Conservation (phyloP, 2,329 filamentous ascomycete genomes). For the Fusarium begoniae region DNA sequence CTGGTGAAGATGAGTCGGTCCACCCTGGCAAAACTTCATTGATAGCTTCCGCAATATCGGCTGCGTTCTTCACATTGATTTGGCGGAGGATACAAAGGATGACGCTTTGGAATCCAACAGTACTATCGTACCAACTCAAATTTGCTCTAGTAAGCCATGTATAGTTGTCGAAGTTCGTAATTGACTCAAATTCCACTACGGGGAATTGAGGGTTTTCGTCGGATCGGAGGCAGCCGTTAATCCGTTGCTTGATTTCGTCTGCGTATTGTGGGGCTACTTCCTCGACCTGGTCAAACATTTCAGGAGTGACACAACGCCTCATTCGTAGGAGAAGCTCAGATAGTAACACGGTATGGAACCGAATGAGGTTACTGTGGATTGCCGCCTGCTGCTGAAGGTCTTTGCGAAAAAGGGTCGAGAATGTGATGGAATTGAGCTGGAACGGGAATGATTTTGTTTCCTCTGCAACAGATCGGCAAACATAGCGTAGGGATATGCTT, state of each 20-base stretch:
- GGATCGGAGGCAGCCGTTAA: too few species aligned
- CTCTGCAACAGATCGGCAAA: not conserved
- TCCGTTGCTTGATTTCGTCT: accelerated
- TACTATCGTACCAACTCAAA: accelerated
- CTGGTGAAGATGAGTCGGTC: not conserved
- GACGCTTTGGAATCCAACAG: not conserved
- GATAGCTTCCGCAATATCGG: not conserved
- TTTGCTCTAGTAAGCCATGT: accelerated
- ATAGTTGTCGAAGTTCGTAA: accelerated
- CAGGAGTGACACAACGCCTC: accelerated
- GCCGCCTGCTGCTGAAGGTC: not conserved
- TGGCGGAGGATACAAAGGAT: not conserved
- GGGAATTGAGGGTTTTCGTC: too few species aligned
- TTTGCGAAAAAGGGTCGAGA: not conserved
- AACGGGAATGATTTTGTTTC: not conserved
- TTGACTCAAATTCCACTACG: accelerated
- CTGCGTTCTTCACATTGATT: not conserved
- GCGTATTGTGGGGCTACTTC: not conserved
- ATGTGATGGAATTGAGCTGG: not conserved
- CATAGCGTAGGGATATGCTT: not conserved
- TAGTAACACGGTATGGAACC: not conserved
- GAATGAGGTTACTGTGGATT: not conserved
- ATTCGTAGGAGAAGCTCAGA: not conserved
- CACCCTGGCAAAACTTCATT: not conserved
- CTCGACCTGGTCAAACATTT: not conserved